Conservation (phyloP, 192 early-diverging fungal species). For the Funneliformis geosporum region DNA sequence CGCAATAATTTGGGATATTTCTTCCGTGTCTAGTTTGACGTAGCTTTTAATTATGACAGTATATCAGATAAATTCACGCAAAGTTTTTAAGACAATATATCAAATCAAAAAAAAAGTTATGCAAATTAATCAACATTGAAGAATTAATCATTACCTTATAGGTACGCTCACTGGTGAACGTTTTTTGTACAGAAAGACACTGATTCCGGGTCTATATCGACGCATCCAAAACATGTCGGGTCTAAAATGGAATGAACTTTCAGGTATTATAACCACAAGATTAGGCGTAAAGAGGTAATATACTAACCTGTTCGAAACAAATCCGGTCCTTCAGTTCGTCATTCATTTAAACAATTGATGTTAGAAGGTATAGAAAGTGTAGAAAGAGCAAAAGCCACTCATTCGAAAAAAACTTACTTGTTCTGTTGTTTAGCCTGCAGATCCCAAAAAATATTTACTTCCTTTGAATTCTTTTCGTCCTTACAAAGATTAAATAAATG, state of each 20-base stretch:
- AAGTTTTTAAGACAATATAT: no score
- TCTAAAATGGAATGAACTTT: slow-evolving; percentile 4
- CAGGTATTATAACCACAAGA: not conserved
- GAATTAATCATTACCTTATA: no score
- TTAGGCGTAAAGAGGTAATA: not conserved
- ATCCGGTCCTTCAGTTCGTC: not conserved
- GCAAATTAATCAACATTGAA: no score
- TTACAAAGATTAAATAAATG: not conserved
- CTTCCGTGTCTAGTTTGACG: not conserved
- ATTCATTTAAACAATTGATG: not conserved
- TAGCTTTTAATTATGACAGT: not conserved
- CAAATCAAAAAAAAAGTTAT: no score
- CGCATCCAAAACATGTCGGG: not conserved
- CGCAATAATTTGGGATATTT: not conserved
- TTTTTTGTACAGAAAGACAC: not conserved
- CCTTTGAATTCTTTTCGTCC: slow-evolving; percentile 2
- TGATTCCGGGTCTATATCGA: not conserved
- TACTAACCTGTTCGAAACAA: not conserved
- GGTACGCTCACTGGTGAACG: not conserved
- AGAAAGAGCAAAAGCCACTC: not conserved
- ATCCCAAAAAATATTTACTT: slow-evolving; percentile 6
- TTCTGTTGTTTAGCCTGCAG: not conserved
- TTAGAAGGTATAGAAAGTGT: not conserved
- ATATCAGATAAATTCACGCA: not conserved
- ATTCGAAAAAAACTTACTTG: not conserved